Evolutionary conservation across 768 basidiomycete genomes (phyloP), one percentile per base, ranked within the genome.

Genomic region (Hygrophoropsis aurantiaca): DNA sequence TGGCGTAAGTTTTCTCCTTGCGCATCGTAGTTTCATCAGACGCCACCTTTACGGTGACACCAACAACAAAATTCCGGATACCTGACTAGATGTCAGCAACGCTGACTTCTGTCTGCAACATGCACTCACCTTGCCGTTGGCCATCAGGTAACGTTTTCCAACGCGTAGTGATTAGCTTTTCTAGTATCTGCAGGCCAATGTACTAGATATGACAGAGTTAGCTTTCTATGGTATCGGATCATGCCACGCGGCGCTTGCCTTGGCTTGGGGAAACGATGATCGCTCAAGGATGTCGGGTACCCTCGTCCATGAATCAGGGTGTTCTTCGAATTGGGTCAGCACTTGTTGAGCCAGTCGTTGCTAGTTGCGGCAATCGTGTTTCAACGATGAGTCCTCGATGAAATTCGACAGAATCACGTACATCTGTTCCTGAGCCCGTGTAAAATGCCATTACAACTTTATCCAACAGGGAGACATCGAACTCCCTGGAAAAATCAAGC

Each of bases 131-230:
- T 77, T 89, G 87, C 57, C 94, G 79, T 64, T 99, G 94, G 16
- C 89, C 91, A 43, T 92, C 88, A 18, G 97, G 95, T 41, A 99
- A 72, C 26, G 93, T 88, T 72, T 93, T 94, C 97, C 97, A 99
- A 56, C 93, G 79, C 35, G 93, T 97, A 50, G 76, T 82, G 66
- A 99, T 92, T 50, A 99, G 77, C 70, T 87, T 97, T 71, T 98
- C 97, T 27, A 99, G 75, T 63, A 99, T 95, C 70, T 97, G 94
- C 44, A 98, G 75, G 34, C 92, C 95, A 63, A 99, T 93, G 68
- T 91, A 98, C 94, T 97, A 49, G 25, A 49, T 30, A 53, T 27
- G 52, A 24, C 33, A 25, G 37, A 44, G 50, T 34, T 47, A 55
- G 54, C 56, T 47, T 53, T 21, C 20, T 35, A 32, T 10, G 24